Evolutionary conservation across 1,284 basidiomycete genomes (phyloP), one percentile per base, ranked within the genome.

Genomic region (Ustilago loliicola): DNA sequence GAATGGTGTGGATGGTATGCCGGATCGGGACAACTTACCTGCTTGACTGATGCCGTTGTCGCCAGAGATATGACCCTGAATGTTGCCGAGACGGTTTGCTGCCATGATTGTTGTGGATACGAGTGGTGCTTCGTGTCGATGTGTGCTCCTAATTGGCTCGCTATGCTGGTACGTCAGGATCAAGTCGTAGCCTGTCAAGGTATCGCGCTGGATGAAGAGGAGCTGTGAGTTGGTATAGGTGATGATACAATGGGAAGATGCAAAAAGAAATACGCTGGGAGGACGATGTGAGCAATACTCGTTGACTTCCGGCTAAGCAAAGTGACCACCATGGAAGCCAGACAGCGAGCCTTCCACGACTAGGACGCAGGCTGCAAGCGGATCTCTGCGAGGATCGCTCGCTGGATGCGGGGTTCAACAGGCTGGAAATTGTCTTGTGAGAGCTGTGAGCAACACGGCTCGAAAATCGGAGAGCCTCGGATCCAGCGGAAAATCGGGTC

Each of bases 11-110:
- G 11, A 23, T 42, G 27, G 19, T 17, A 7, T 21, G 19, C 42
- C 42, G n/a, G 19, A 45, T 45, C 6, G n/a, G 8, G 17, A 21
- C 13, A 13, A 72, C 79, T 76, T 59, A 80, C 79, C 79, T 70
- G 72, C 66, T 40, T 75, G 66, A 38, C 63, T 70, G 62, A 72
- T 63, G 56, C 65, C 61, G 17, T 69, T 70, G 30, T 61, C 59
- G 5, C 64, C 73, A 42, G 77, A 69, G 42, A 80, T 55, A 53
- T 80, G 79, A 32, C 70, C 66, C 38, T 80, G 66, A 42, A 80
- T 80, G 67, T 65, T 79, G 56, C 57, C 69, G 2, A 80, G 64
- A 47, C 79, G 66, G 54, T 72, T 62, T 6, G 77, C 66, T 10
- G 77, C 77, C 77, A 79, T 79, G 50, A 11, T 70, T 56, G 15